Evolutionary conservation across 2,329 filamentous ascomycete genomes (phyloP).

Genomic region (Ophiognomonia clavigignenti-juglandacearum): DNA sequence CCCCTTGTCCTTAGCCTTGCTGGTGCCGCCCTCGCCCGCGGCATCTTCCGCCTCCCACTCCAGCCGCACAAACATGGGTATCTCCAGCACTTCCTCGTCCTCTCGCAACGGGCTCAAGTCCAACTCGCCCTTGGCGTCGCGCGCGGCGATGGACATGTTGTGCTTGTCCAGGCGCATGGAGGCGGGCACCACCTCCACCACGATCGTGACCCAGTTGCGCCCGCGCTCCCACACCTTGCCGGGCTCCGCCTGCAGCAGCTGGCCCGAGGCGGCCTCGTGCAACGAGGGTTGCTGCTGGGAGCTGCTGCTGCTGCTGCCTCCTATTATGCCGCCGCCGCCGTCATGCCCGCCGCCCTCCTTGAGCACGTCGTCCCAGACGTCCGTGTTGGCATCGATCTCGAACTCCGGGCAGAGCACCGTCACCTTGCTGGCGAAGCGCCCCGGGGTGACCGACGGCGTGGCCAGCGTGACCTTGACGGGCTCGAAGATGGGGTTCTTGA

Average conservation of each 20-base stretch:
- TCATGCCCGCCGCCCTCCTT: slow-evolving; percentile 39
- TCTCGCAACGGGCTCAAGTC: slow-evolving; percentile 46
- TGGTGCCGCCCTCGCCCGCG: slow-evolving; percentile 45
- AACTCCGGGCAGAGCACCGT: slow-evolving; percentile 94
- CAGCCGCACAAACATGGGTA: slow-evolving; percentile 87
- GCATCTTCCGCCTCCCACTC: slow-evolving; percentile 76
- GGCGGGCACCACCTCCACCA: slow-evolving; percentile 79
- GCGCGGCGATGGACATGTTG: slow-evolving; percentile 15
- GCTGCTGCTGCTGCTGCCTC: slow-evolving; percentile 21
- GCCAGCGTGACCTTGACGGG: slow-evolving; percentile 81
- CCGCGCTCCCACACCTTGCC: slow-evolving; percentile 96
- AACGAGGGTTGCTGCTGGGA: slow-evolving; percentile 28
- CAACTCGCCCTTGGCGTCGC: slow-evolving; percentile 30
- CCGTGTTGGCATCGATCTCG: slow-evolving; percentile 88
- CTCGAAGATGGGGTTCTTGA: slow-evolving; percentile 94
- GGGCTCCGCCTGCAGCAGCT: slow-evolving; percentile 65
- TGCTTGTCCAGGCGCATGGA: slow-evolving; percentile 37
- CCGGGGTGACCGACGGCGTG: slow-evolving; percentile 74
- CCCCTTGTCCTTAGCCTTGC: slow-evolving; percentile 40
- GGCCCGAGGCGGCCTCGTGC: slow-evolving; percentile 34
- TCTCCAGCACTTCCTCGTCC: slow-evolving; percentile 70
- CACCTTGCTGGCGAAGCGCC: slow-evolving; percentile 70
- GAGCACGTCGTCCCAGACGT: slow-evolving; percentile 81
- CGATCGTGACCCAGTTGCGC: slow-evolving; percentile 90
- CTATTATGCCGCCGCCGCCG: slow-evolving; percentile 19